Evolutionary conservation across 495 filamentous ascomycete genomes (phyloP), one percentile per base, ranked within the genome.

Genomic region (Penicillium taxi): DNA sequence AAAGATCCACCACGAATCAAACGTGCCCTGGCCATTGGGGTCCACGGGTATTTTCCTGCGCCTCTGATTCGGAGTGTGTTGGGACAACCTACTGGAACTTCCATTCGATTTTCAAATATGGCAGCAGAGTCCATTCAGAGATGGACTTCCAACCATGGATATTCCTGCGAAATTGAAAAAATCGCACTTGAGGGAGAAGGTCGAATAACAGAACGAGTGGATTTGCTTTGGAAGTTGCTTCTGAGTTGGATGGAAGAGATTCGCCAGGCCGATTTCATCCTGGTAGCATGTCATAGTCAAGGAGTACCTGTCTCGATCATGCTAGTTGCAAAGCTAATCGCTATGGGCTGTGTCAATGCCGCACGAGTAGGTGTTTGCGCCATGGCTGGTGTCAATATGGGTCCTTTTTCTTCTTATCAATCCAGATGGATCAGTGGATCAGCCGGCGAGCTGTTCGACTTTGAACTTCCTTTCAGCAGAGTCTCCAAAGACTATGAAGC

Each of bases 121-220:
- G 86, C 85, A 11, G 87, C 87, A 9, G 77, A 80, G 18, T 80
- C 90, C 1, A 88, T 98, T 45, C 73, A 79, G 39, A 73, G 80
- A 39, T 98, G 86, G 82, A 74, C 81, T 1, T 76, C 83, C 26
- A 64, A 66, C 31, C 76, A 83, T 37, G 74, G 76, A 20, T 80
- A 80, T 25, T 64, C 68, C 3, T 75, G 73, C 41, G 69, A 77
- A 11, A 82, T 98, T 32, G 87, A 94, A 47, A 94, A 93, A 49
- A 81, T 96, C 4, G 86, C 91, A 11, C 70, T 98, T 4, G 91
- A 96, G 67, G 91, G 91, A n/a, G 91, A 98, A 64, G 91, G 91
- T n/a, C 86, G 82, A 53, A 91, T 98, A 20, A 73, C 75, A 3
- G 88, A 96, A 35, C 76, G 91, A 13, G 86, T 96, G 2, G 82